These are phyloP conservation scores for Nidula microcarpa DNA, from an alignment of 768 basidiomycete species.

Conservation along the genomic window DNA sequence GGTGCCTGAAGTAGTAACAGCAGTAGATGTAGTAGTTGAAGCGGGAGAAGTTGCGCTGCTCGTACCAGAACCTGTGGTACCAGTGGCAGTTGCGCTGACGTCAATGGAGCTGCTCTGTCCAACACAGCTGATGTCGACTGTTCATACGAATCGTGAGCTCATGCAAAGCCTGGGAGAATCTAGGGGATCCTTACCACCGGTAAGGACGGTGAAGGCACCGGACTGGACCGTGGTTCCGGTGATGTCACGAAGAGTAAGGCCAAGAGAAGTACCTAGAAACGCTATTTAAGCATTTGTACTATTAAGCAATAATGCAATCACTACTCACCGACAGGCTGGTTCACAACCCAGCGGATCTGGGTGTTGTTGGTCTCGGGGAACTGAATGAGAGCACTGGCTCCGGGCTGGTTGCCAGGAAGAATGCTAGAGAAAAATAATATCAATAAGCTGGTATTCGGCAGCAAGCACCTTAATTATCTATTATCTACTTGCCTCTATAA, in stretches of 20 bases:
- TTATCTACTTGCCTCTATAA: constrained; percentile 32
- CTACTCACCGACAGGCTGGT: constrained; percentile 41
- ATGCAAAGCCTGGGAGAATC: constrained; percentile 7
- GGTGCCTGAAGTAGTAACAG: constrained; percentile 9
- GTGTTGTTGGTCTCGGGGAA: constrained; percentile 38
- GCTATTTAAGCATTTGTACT: neutral
- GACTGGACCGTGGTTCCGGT: constrained; percentile 48
- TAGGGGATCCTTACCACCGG: constrained; percentile 42
- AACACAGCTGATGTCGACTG: constrained; percentile 34
- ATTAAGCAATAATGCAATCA: neutral
- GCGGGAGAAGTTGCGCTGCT: constrained; percentile 7
- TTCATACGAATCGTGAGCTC: neutral
- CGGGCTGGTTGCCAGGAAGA: constrained; percentile 44
- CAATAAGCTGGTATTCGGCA: neutral
- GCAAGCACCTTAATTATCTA: neutral
- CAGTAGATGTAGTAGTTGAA: constrained; percentile 7
- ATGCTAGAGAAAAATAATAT: constrained; percentile 35
- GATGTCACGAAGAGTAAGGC: constrained; percentile 58
- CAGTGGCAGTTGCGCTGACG: neutral
- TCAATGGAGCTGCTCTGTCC: constrained; percentile 7
- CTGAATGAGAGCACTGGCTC: constrained; percentile 38
- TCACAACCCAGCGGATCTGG: constrained; percentile 52
- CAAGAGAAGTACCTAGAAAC: constrained; percentile 45
- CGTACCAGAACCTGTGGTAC: constrained; percentile 3
- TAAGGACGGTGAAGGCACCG: constrained; percentile 46